Base-by-base conservation (phyloP, 2,329 filamentous ascomycete species). In the Apiospora rasikravindrae region DNA sequence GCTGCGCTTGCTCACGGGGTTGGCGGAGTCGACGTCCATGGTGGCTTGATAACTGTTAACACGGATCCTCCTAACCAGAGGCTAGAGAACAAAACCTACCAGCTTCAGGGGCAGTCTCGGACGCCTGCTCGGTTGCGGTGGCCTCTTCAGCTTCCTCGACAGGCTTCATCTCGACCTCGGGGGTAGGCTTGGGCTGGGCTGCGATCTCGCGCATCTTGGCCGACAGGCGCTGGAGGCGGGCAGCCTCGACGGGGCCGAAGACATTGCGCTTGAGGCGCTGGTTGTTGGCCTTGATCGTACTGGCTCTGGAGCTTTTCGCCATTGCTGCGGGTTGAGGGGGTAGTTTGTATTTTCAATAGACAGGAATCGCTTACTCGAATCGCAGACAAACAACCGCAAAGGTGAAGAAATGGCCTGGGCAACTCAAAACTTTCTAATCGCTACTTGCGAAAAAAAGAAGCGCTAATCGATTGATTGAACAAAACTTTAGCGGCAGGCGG, bases 261-360 rank as follows among this genome's bases (percentile, higher is more conserved):
- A 98, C 92, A 75, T 90, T 91, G 76, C 89, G 87, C 82, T 95
- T 95, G 75, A 98, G 88, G 78, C 90, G 92, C 77, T 89, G 88
- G 85, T 95, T 94, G 86, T 98, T 98, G 79, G 88, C 88, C 86
- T 98, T 98, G 78, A 88, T 90, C 76, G 89, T 87, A 81, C 92
- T 97, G 76, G 95, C 90, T 81, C 96, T 89, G 73, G 93, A 87
- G 81, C 94, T 93, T 82, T 97, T 98, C 33, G 95, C 96, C 96
- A 98, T 98, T 77, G 74, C 77, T 61, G 53, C 53, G 53, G 19
- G 37, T 37, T 61, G 71, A 67, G 14, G n/a, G 33, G 29, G 40
- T 49, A 8, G 7, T 49, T 49, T 47, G n/a, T 70, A 33, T 57
- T 57, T 19, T n/a, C 14, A 6, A n/a, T 37, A 16, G 3, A 61